Evolutionary conservation across 176 grass and related monocot species (phyloP).

Genomic region (Phoenix roebelenii): DNA sequence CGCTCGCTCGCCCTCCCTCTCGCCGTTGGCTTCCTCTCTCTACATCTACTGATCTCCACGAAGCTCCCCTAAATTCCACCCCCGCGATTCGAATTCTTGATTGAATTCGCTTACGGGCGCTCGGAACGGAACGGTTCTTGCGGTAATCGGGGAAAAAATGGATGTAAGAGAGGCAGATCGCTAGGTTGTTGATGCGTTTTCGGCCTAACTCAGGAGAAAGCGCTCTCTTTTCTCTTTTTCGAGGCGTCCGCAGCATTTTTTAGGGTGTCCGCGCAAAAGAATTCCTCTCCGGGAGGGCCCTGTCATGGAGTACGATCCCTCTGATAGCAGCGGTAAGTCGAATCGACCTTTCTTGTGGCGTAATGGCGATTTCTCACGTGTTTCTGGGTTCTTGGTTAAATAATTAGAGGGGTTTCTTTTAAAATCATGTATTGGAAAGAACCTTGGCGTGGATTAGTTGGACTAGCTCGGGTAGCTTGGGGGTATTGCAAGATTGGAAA

Average conservation of each 20-base stretch:
- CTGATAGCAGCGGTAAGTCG: slow-evolving; percentile 6
- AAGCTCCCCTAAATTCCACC: neutral
- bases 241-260: neutral
- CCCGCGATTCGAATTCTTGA: neutral
- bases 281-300: neutral
- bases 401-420: too few species aligned
- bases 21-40: neutral
- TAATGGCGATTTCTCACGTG: neutral
- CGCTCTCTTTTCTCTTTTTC: neutral
- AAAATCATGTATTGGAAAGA: neutral
- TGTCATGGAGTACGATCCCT: neutral
- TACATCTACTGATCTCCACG: neutral
- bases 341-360: neutral
- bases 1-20: neutral
- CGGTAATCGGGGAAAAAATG: too few species aligned
- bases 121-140: neutral
- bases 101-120: neutral
- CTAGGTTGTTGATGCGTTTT: too few species aligned
- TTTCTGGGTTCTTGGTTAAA: neutral
- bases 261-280: neutral
- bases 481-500: neutral
- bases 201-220: neutral
- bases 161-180: too few species aligned
- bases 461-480: neutral
- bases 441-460: neutral